A percentile compares a stretch with the other conserved stretches of the same genome.
phyloP scores from a whole-genome alignment of 805 yeast genomes.

The Lipomyces japonicus region DNA sequence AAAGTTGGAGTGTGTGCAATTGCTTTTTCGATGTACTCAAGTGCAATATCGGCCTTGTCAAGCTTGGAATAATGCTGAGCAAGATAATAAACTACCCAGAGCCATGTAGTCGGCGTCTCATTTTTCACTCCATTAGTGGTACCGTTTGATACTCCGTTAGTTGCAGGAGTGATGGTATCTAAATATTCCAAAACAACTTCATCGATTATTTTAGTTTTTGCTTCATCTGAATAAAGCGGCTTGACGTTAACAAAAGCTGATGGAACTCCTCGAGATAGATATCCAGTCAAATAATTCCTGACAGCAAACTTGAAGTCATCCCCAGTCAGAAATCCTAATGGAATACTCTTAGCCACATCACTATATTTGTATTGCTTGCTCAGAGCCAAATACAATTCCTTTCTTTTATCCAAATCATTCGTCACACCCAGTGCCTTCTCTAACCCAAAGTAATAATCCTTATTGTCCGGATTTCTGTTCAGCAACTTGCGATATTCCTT shows the following conservation, averaged over 20 bases:
- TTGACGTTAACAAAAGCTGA: conserved; percentile 83
- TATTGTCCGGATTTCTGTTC: conserved; percentile 81
- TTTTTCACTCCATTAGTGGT: conserved; percentile 27
- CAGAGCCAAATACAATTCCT: conserved; percentile 61
- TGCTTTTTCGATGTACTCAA: conserved; percentile 56
- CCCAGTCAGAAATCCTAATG: conserved; percentile 59
- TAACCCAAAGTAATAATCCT: conserved; percentile 58
- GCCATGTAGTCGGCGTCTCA: conserved; percentile 39
- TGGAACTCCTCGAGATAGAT: conserved; percentile 79
- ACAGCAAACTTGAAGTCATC: conserved; percentile 52
- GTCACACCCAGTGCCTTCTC: conserved; percentile 61
- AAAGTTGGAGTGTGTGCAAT: conserved; percentile 73
- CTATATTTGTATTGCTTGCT: conserved; percentile 68
- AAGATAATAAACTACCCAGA: conserved; percentile 74
- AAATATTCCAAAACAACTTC: conserved; percentile 51
- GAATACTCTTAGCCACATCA: conserved; percentile 75
- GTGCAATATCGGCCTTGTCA: conserved; percentile 53
- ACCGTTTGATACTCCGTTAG: conserved; percentile 12
- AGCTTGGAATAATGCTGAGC: conserved; percentile 69
- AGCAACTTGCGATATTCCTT: conserved; percentile 62
- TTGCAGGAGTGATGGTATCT: background rate
- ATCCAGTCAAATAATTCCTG: conserved; percentile 52
- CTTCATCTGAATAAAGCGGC: conserved; percentile 59
- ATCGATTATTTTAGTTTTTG: conserved; percentile 45
- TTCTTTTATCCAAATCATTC: conserved; percentile 45